Evolutionary conservation across 805 yeast species (phyloP), one percentile per base, ranked within the genome.

Genomic region (Wickerhamomyces rabaulensis): DNA sequence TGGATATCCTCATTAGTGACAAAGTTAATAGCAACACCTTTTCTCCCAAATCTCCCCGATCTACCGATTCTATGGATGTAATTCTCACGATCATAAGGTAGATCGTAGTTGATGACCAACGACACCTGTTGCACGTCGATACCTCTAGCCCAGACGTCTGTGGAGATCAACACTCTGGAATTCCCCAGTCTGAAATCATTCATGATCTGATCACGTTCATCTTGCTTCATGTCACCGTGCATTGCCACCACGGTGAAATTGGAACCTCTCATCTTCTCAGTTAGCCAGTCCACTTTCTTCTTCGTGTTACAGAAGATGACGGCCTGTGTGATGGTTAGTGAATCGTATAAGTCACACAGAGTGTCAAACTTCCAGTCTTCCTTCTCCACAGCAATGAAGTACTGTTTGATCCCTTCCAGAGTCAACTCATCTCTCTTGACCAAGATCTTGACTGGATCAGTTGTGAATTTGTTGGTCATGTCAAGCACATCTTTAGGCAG

Each of bases 81-180:
- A 78, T 92, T 92, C 70, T 92, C 98, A 65, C 84, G 82, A 77
- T 94, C 90, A 54, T 79, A 68, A 47, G 99, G 98, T 67, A 92
- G 73, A 69, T 92, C 99, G 72, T 87, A 92, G 78, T 92, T 92
- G 63, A 92, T 88, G 50, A 92, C 99, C 56, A 92, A 72, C 12
- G 97, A 91, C 42, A 92, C 97, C 66, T 92, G 98, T 74, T 92
- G 99, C 51, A 92, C 98, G 70, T 92, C 99, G 56, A 92, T 94
- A 65, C 99, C 99, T 71, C 99, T 80, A 43, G 99, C 99, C 84
- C 92, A 87, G 61, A 94, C 86, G 70, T 94, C 99, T 38, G 99
- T 94, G 56, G 97, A 85, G 64, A 94, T 94, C 66, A 94, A 75
- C 43, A 94, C 92, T 66, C 99, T 80, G 45, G 97, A 87, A 56